These are phyloP conservation scores for Populus trichocarpa DNA, from an alignment of 441 rosid genomes.

Conservation along the genomic window DNA sequence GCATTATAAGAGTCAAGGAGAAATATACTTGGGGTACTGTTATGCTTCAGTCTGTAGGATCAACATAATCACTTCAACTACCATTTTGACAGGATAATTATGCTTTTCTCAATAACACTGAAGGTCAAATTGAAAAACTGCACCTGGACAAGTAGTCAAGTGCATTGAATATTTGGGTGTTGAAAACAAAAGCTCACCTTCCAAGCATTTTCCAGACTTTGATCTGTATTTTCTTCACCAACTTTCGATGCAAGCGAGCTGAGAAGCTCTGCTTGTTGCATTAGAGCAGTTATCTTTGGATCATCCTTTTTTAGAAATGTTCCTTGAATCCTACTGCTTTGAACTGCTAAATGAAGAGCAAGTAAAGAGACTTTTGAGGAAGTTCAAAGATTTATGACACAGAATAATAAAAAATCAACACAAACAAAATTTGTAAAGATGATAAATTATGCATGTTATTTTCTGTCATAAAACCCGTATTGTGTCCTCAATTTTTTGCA, in stretches of 20 bases:
- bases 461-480: constrained; percentile 2
- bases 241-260: constrained; percentile 79
- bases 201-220: constrained; percentile 97
- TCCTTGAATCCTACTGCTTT: constrained; percentile 44
- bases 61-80: constrained; percentile 1
- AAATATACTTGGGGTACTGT: neutral
- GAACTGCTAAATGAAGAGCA: constrained; percentile 39
- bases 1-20: constrained; percentile 3
- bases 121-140: neutral
- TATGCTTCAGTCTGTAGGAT: neutral
- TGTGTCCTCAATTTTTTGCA: too few species aligned
- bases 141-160: neutral
- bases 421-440: constrained; percentile 2
- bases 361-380: constrained; percentile 17
- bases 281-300: constrained; percentile 73
- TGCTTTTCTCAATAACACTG: neutral
- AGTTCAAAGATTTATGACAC: neutral
- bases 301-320: constrained; percentile 80
- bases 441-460: neutral
- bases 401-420: constrained; percentile 1
- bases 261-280: constrained; percentile 94
- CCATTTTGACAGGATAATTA: neutral
- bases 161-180: neutral
- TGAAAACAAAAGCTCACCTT: constrained; percentile 48
- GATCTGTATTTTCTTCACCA: constrained; percentile 68